phyloP scores from a whole-genome alignment of 2,329 filamentous ascomycete species.

The Chaetothyriales sp. region DNA sequence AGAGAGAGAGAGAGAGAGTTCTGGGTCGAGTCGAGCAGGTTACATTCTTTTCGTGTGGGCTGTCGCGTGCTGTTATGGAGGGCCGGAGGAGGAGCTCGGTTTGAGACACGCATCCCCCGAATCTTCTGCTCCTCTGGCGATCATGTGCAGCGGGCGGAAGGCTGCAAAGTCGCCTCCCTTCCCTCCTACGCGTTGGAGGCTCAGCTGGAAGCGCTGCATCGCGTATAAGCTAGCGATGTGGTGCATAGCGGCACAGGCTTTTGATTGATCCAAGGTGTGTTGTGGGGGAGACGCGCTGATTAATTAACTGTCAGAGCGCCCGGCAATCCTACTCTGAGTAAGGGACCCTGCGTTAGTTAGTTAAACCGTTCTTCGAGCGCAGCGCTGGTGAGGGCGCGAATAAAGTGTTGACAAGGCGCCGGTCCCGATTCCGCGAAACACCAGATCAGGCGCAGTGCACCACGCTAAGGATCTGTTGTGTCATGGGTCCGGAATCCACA shows the following conservation, averaged over 20 bases:
- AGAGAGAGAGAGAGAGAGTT: no score
- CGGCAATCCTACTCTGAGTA: not conserved
- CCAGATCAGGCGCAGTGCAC: not conserved
- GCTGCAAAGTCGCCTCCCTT: not conserved
- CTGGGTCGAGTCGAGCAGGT: not conserved
- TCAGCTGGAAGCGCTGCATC: not conserved
- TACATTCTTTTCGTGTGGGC: no score
- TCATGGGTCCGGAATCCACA: no score
- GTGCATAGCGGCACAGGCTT: not conserved
- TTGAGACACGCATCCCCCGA: not conserved
- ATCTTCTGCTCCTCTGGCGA: not conserved
- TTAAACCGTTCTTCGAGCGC: not conserved
- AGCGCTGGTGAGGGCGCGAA: no score
- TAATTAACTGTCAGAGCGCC: not conserved
- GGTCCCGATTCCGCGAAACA: not conserved
- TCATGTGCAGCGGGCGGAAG: not conserved
- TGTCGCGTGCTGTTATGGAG: not conserved
- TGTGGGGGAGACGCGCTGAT: not conserved
- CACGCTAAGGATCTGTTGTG: no score
- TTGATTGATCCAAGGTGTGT: not conserved
- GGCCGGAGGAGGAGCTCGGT: not conserved
- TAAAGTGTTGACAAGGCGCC: not conserved
- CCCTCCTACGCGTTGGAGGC: not conserved
- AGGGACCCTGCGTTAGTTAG: not conserved
- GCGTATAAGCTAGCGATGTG: not conserved